phyloP scores from a whole-genome alignment of 306 rosid species.

The Ormosia emarginata region DNA sequence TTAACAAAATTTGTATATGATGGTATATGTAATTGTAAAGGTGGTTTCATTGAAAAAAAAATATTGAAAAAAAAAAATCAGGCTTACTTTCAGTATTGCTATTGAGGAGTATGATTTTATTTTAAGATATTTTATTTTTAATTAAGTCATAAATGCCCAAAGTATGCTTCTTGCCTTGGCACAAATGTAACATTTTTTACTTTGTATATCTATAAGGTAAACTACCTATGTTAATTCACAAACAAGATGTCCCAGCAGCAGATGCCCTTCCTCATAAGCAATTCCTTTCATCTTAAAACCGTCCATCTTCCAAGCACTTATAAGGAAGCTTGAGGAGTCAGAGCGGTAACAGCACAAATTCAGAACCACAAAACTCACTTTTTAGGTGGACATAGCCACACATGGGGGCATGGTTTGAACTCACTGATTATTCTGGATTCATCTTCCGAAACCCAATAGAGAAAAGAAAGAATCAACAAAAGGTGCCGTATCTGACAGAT shows the following conservation, averaged over 20 bases:
- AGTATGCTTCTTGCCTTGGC: no score
- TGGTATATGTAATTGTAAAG: no score
- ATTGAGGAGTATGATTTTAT: no score
- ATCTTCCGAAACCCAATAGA: background rate
- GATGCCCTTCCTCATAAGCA: background rate
- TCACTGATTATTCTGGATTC: background rate
- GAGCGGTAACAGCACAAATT: background rate
- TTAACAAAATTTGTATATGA: no score
- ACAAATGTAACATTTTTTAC: background rate
- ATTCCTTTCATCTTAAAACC: background rate
- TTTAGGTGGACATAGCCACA: background rate
- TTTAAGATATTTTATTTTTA: no score
- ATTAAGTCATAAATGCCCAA: no score
- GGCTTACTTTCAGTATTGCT: no score
- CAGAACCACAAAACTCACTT: background rate
- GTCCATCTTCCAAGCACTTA: background rate
- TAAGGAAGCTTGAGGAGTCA: background rate
- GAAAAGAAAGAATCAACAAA: background rate
- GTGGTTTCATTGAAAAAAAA: no score
- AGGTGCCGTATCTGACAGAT: background rate
- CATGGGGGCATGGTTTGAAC: background rate
- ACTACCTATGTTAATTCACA: background rate
- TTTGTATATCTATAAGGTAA: background rate
- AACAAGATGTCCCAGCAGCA: background rate
- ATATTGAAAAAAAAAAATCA: no score